A percentile compares a stretch with the other conserved stretches of the same genome.
phyloP scores from a whole-genome alignment of 768 basidiomycete species.

The Termitomyces sp. region DNA sequence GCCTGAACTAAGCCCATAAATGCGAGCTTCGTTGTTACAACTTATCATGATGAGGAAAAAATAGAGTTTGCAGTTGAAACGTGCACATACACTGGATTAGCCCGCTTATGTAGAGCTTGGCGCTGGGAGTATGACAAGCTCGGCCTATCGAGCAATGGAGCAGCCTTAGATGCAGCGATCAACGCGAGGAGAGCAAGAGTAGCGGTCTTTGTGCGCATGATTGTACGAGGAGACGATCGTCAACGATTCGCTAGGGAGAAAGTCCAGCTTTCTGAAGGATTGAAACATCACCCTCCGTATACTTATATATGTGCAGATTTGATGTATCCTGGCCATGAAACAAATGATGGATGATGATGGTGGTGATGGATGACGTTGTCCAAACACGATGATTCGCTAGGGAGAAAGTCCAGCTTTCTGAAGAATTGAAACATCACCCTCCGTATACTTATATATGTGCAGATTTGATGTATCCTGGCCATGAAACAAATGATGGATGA shows the following conservation, averaged over 20 bases:
- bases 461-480: not conserved
- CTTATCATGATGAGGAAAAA: not conserved
- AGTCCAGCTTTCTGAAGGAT: slow-evolving; percentile 13
- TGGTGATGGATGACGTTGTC: not conserved
- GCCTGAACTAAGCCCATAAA: not conserved
- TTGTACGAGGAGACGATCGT: slow-evolving; percentile 6
- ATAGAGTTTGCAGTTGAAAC: not conserved
- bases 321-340: slow-evolving; percentile 1
- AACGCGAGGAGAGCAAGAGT: slow-evolving; percentile 6
- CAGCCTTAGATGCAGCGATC: slow-evolving; percentile 1
- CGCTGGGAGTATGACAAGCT: not conserved
- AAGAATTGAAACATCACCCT: not conserved
- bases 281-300: not conserved
- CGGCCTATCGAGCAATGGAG: slow-evolving; percentile 4
- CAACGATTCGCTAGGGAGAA: slow-evolving; percentile 13
- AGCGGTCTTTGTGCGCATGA: slow-evolving; percentile 9
- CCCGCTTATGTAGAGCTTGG: not conserved
- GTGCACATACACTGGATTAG: slow-evolving; percentile 2
- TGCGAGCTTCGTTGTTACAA: not conserved
- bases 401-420: slow-evolving; percentile 15
- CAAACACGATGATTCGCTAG: not conserved
- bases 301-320: not conserved
- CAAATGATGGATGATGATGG: slow-evolving; percentile 1
- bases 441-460: not conserved
- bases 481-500: slow-evolving; percentile 9